Percentiles rank a stretch among this genome's conserved stretches.
These are phyloP conservation scores for Podaxis pistillaris DNA, from an alignment of 768 basidiomycete genomes.

Conservation along the genomic window DNA sequence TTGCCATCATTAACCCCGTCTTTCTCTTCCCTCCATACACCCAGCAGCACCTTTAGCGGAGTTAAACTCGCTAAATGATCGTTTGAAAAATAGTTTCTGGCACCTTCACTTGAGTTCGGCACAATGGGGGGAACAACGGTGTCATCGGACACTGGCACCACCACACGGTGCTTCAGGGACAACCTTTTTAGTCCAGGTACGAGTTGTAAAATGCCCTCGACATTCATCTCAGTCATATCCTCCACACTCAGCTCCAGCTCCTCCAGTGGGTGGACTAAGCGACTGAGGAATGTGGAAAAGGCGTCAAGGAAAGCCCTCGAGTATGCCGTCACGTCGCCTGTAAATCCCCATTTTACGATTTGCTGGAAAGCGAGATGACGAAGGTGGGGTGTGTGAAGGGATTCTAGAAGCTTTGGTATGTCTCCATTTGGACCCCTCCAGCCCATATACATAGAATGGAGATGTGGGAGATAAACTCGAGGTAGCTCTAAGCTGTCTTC, in stretches of 20 bases:
- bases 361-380: not conserved
- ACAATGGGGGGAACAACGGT: not conserved
- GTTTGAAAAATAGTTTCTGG: not conserved
- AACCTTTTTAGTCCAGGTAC: slow-evolving; percentile 5
- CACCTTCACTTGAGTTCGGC: too few relatives aligned
- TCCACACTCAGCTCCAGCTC: not conserved
- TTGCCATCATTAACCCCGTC: not conserved
- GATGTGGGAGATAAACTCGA: too few relatives aligned
- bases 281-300: not conserved
- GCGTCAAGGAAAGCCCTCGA: not conserved
- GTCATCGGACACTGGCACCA: too few relatives aligned
- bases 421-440: not conserved
- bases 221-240: not conserved
- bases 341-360: not conserved
- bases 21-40: not conserved
- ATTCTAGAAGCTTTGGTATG: not conserved
- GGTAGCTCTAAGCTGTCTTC: too few relatives aligned
- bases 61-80: not conserved
- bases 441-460: not conserved
- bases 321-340: not conserved
- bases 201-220: not conserved
- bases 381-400: not conserved
- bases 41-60: not conserved
- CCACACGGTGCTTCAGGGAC: not conserved
- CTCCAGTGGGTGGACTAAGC: not conserved